phyloP scores from a whole-genome alignment of 2,329 filamentous ascomycete species.

The Calcarisporium arbuscula region DNA sequence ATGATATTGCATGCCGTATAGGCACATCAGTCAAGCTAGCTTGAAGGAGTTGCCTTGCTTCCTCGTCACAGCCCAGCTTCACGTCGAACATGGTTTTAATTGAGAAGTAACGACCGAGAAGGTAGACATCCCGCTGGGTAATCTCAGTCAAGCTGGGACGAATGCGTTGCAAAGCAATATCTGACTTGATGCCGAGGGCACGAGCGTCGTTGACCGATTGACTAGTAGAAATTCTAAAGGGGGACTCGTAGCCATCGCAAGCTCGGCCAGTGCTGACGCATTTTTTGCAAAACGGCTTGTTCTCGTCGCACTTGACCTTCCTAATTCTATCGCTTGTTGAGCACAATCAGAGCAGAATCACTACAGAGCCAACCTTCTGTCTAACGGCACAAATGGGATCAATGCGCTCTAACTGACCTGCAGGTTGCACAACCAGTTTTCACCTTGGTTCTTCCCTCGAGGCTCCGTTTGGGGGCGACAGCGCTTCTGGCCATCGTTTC shows the following conservation, averaged over 20 bases:
- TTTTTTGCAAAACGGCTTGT: conserved; percentile 25
- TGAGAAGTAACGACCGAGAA: conserved; percentile 33
- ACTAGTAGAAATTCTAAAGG: conserved; percentile 13
- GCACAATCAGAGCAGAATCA: no score
- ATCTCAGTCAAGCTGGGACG: conserved; percentile 12
- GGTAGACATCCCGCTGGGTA: conserved; percentile 21
- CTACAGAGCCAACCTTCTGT: conserved; percentile 10
- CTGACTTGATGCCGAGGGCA: conserved; percentile 3
- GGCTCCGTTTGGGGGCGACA: conserved; percentile 20
- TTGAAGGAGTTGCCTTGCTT: conserved; percentile 33
- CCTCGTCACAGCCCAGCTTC: conserved; percentile 27
- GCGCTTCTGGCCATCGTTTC: conserved; percentile 17
- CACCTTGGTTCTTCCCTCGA: conserved; percentile 22
- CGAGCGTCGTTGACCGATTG: conserved; percentile 8
- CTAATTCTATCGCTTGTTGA: conserved; percentile 23
- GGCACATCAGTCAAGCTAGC: conserved; percentile 27
- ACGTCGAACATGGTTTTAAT: conserved; percentile 35
- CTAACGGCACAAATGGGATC: conserved; percentile 9
- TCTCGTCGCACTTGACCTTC: conserved; percentile 29
- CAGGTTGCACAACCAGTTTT: conserved; percentile 37
- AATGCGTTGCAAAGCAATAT: conserved; percentile 11
- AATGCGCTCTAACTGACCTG: conserved; percentile 32
- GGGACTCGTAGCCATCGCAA: conserved; percentile 28
- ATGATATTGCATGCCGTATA: conserved; percentile 32
- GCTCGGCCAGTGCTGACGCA: conserved; percentile 27